These are phyloP conservation scores for Dalbergia cochinchinensis DNA, from an alignment of 306 rosid genomes.

Conservation along the genomic window DNA sequence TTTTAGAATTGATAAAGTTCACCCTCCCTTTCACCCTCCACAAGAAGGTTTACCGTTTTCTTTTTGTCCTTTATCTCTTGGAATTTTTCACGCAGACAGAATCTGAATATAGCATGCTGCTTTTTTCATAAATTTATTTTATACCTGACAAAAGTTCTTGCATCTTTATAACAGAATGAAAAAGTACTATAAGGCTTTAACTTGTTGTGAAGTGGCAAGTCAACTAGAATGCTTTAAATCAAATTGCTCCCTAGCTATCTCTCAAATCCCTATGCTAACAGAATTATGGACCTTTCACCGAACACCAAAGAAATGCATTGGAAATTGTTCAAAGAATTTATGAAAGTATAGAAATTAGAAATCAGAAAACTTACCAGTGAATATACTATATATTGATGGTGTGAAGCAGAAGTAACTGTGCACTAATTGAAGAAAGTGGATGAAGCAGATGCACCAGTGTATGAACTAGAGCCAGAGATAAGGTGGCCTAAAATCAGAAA, in stretches of 20 bases:
- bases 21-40: slow-evolving; percentile 40
- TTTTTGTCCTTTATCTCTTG: slow-evolving; percentile 71
- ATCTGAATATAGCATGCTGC: slow-evolving; percentile 45
- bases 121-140: slow-evolving; percentile 35
- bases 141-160: slow-evolving; percentile 57
- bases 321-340: slow-evolving; percentile 21
- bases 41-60: slow-evolving; percentile 57
- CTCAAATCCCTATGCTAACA: slow-evolving; percentile 32
- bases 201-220: slow-evolving; percentile 49
- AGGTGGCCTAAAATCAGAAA: slow-evolving; percentile 46
- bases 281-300: slow-evolving; percentile 38
- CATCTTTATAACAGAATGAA: slow-evolving; percentile 53
- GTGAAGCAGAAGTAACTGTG: slow-evolving; percentile 39
- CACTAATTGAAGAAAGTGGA: slow-evolving; percentile 46
- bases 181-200: slow-evolving; percentile 43
- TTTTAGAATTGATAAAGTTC: slow-evolving; percentile 52
- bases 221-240: slow-evolving; percentile 52
- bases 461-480: slow-evolving; percentile 39
- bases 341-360: slow-evolving; percentile 31
- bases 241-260: slow-evolving; percentile 25
- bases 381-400: slow-evolving; percentile 45
- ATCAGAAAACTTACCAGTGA: slow-evolving; percentile 48
- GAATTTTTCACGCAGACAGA: slow-evolving; percentile 58
- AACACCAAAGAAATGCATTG: slow-evolving; percentile 36
- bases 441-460: slow-evolving; percentile 51